phyloP scores from a whole-genome alignment of 1,139 yeast species.

The Lodderomyces metapsilosis region DNA sequence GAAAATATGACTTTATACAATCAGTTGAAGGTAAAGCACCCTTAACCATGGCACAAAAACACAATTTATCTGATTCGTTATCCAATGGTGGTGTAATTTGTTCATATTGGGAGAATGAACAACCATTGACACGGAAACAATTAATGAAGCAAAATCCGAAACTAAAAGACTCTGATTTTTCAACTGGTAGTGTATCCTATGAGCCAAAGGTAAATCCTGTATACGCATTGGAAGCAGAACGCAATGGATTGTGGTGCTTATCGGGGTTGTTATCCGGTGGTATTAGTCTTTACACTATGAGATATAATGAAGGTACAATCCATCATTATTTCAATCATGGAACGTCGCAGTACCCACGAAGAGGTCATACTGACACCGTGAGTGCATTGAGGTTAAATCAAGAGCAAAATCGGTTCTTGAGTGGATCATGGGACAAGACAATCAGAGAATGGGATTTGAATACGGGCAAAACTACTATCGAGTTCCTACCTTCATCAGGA shows the following conservation, averaged over 20 bases:
- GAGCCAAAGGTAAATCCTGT: slow-evolving; percentile 81
- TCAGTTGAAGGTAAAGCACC: slow-evolving; percentile 90
- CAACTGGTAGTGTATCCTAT: slow-evolving; percentile 45
- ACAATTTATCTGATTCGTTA: slow-evolving; percentile 68
- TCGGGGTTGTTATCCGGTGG: slow-evolving; percentile 88
- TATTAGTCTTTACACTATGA: slow-evolving; percentile 75
- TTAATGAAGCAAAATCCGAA: slow-evolving; percentile 43
- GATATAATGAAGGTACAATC: slow-evolving; percentile 80
- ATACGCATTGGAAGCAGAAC: slow-evolving; percentile 79
- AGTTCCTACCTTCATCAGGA: slow-evolving; percentile 60
- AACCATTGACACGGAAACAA: slow-evolving; percentile 56
- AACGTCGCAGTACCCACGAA: slow-evolving; percentile 15
- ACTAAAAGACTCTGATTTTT: slow-evolving; percentile 42
- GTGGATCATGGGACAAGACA: slow-evolving; percentile 90
- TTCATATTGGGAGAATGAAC: slow-evolving; percentile 96
- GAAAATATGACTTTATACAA: slow-evolving; percentile 83
- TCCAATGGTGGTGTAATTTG: slow-evolving; percentile 78
- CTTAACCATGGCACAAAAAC: slow-evolving; percentile 87
- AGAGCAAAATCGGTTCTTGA: slow-evolving; percentile 59
- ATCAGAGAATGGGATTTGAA: slow-evolving; percentile 84
- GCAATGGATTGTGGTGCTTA: slow-evolving; percentile 79
- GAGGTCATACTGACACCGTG: slow-evolving; percentile 69
- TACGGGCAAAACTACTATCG: slow-evolving; percentile 56
- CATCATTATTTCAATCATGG: slow-evolving; percentile 68
- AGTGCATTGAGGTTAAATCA: slow-evolving; percentile 66